Evolutionary conservation across 106 monocot species (phyloP).

Genomic region (Dendrobium huoshanense): DNA sequence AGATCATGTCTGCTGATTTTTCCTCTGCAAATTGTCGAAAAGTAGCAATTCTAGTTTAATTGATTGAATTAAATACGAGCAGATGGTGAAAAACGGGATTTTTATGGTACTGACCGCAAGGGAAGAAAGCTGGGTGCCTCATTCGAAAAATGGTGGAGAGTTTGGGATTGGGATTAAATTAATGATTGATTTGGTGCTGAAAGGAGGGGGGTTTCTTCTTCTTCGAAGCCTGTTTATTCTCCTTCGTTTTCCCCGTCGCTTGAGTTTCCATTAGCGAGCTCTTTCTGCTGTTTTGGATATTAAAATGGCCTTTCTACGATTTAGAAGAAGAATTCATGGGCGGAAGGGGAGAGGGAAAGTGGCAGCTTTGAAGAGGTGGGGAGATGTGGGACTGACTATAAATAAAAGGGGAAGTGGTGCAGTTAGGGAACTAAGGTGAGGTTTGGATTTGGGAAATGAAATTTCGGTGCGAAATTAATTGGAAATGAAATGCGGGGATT

Average conservation of each 20-base stretch:
- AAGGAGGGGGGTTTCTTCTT: background rate
- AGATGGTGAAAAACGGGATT: background rate
- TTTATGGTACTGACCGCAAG: background rate
- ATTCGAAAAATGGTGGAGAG: constrained; percentile 10
- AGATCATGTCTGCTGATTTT: constrained; percentile 5
- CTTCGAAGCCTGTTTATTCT: background rate
- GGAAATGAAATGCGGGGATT: background rate
- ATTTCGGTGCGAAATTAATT: background rate
- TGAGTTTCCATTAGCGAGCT: background rate
- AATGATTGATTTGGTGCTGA: background rate
- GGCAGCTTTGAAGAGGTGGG: background rate
- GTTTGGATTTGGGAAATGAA: background rate
- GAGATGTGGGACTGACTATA: background rate
- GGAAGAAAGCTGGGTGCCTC: constrained; percentile 34
- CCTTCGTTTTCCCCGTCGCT: background rate
- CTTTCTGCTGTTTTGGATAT: background rate
- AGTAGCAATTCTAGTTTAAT: background rate
- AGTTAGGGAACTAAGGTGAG: background rate
- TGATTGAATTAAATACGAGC: background rate
- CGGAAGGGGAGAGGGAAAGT: background rate
- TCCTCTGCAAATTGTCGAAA: background rate
- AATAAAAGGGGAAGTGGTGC: background rate
- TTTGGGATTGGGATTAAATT: background rate
- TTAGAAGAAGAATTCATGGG: background rate
- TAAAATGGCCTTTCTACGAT: background rate